These are phyloP conservation scores for Phytophthora palmivora DNA, from an alignment of 352 stramenopile genomes.

Conservation along the genomic window DNA sequence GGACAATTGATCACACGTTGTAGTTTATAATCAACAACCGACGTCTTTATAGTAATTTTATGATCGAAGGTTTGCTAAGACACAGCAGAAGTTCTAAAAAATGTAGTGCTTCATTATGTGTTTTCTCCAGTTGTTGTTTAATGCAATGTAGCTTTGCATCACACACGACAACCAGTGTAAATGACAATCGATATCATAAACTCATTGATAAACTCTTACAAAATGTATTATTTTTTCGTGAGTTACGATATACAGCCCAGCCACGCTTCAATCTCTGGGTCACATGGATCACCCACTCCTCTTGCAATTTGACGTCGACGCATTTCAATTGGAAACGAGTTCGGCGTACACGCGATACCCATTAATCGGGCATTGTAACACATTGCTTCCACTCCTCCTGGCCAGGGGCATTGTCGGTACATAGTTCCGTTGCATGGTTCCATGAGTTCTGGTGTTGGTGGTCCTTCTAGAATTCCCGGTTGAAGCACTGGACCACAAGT, in stretches of 20 bases:
- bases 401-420: conserved; percentile 21
- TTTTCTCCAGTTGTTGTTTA: too few species aligned
- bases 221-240: too few species aligned
- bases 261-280: conserved; percentile 17
- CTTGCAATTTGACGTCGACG: conserved; percentile 22
- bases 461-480: conserved; percentile 5
- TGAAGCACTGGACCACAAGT: conserved; percentile 1
- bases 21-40: too few species aligned
- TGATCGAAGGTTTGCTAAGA: too few species aligned
- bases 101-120: too few species aligned
- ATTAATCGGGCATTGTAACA: conserved; percentile 29
- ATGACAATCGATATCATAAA: too few species aligned
- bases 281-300: conserved; percentile 16
- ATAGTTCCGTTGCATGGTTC: conserved; percentile 31
- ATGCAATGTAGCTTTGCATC: too few species aligned
- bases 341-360: conserved; percentile 21
- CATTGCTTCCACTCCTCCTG: conserved; percentile 20
- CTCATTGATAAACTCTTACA: too few species aligned
- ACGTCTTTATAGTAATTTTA: too few species aligned
- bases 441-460: conserved; percentile 15
- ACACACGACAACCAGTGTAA: too few species aligned
- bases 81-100: too few species aligned
- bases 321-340: conserved; percentile 27
- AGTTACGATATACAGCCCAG: conserved; percentile 24
- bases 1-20: too few species aligned